Evolutionary conservation across 208 protist species (phyloP).

Genomic region (Acanthamoeba lenticulata): DNA sequence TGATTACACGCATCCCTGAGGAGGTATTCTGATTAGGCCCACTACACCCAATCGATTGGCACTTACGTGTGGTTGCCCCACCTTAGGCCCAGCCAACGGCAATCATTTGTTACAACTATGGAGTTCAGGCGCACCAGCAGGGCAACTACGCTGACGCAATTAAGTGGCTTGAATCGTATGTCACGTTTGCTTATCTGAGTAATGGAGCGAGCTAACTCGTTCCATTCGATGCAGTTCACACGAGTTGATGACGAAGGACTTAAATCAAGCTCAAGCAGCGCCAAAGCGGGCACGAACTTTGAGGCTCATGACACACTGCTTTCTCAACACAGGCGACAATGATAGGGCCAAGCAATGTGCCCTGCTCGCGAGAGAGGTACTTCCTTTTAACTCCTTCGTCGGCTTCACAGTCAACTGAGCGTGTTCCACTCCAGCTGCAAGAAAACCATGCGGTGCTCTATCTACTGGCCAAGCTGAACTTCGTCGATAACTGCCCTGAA

Average conservation of each 20-base stretch:
- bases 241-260: neutral
- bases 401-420: neutral
- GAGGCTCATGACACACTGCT: slow-evolving; percentile 36
- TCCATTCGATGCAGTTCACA: neutral
- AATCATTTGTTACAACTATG: slow-evolving; percentile 31
- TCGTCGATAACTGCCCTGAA: neutral
- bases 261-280: neutral
- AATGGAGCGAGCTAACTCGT: neutral
- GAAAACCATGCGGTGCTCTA: slow-evolving; percentile 17
- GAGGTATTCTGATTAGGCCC: slow-evolving; percentile 23
- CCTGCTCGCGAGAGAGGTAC: slow-evolving; percentile 8
- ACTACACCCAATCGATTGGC: no score
- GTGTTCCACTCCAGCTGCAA: neutral
- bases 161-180: neutral
- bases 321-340: neutral
- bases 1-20: neutral
- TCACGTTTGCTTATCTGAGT: neutral
- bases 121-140: slow-evolving; percentile 11
- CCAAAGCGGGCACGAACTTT: slow-evolving; percentile 19
- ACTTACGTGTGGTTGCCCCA: no score
- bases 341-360: slow-evolving; percentile 26
- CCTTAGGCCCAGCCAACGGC: neutral
- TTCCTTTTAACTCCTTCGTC: neutral
- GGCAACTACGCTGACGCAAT: neutral
- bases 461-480: slow-evolving; percentile 21